phyloP scores from a whole-genome alignment of 2,329 filamentous ascomycete species.

The Penicillium oxalicum region DNA sequence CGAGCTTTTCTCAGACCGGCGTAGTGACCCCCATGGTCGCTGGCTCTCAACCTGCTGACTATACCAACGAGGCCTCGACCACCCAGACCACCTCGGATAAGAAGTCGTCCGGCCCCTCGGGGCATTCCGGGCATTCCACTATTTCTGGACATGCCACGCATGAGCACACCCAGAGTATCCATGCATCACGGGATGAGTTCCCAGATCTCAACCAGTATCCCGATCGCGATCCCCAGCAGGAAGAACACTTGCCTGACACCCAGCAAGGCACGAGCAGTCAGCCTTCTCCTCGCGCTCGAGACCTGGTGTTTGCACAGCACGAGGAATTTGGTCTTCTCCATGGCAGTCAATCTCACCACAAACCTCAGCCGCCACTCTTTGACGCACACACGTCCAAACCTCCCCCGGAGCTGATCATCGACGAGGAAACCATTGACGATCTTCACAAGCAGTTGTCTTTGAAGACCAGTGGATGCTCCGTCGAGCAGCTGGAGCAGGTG shows the following conservation, averaged over 20 bases:
- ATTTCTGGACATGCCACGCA: slow-evolving; percentile 25
- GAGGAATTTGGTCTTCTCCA: slow-evolving; percentile 24
- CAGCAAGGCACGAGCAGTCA: slow-evolving; percentile 46
- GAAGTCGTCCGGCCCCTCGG: slow-evolving; percentile 58
- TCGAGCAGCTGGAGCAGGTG: slow-evolving; percentile 94
- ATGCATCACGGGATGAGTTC: slow-evolving; percentile 41
- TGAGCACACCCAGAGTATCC: slow-evolving; percentile 61
- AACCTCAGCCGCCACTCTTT: slow-evolving; percentile 37
- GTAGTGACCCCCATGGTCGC: slow-evolving; percentile 54
- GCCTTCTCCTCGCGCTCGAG: slow-evolving; percentile 25
- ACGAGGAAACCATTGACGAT: slow-evolving; percentile 47
- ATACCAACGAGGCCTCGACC: slow-evolving; percentile 81
- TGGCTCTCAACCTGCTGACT: slow-evolving; percentile 55
- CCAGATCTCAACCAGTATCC: slow-evolving; percentile 50
- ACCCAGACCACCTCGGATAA: slow-evolving; percentile 79
- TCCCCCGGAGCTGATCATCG: slow-evolving; percentile 34
- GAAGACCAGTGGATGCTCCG: slow-evolving; percentile 68
- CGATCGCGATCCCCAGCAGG: slow-evolving; percentile 48
- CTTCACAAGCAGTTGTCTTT: slow-evolving; percentile 61
- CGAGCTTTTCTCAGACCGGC: slow-evolving; percentile 44
- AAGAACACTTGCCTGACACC: slow-evolving; percentile 60
- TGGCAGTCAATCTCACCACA: slow-evolving; percentile 36
- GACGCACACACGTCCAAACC: slow-evolving; percentile 29
- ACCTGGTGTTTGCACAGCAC: slow-evolving; percentile 14
- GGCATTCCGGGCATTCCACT: slow-evolving; percentile 46